Evolutionary conservation across 2,329 filamentous ascomycete species (phyloP).

Genomic region (Penicillium hesseltinei): DNA sequence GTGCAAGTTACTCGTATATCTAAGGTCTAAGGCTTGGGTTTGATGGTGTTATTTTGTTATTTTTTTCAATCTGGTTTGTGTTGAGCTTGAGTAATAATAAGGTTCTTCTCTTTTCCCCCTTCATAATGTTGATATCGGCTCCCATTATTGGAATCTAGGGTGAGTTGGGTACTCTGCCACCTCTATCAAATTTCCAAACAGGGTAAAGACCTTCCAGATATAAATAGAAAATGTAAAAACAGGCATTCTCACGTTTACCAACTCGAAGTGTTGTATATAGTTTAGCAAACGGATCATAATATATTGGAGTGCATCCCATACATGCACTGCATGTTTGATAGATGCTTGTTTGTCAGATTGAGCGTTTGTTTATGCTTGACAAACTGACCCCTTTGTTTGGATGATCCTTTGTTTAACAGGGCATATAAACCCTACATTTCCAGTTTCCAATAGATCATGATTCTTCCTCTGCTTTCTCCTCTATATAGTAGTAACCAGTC

Average conservation of each 20-base stretch:
- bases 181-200: neutral
- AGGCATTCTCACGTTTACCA: neutral
- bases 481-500: too few relatives aligned
- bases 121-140: neutral
- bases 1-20: neutral
- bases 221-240: neutral
- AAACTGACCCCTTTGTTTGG: too few relatives aligned
- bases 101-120: too few relatives aligned
- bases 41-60: neutral
- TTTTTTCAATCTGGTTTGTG: neutral
- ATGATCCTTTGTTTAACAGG: too few relatives aligned
- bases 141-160: neutral
- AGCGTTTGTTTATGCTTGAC: too few relatives aligned
- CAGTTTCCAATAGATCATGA: too few relatives aligned
- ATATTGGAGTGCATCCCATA: too few relatives aligned
- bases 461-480: too few relatives aligned
- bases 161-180: neutral
- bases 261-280: conserved; percentile 21
- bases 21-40: neutral
- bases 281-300: conserved; percentile 55
- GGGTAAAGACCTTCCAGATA: neutral
- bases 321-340: too few relatives aligned
- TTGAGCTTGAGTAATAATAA: neutral
- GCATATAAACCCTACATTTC: too few relatives aligned
- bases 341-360: too few relatives aligned